phyloP scores from a whole-genome alignment of 495 filamentous ascomycete species.

The Daldinia decipiens region DNA sequence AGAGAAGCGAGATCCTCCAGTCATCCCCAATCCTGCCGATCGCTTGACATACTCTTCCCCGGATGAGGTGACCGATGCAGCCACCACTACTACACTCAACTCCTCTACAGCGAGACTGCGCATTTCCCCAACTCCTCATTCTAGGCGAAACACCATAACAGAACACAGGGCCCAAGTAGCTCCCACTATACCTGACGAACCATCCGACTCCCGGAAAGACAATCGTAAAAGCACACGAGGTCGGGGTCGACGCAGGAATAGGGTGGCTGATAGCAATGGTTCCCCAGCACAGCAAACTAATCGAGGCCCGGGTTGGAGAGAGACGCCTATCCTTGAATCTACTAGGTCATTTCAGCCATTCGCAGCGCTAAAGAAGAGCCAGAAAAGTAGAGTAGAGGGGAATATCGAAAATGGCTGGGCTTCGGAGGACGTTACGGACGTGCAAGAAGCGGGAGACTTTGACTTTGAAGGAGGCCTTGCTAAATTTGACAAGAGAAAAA shows the following conservation, averaged over 20 bases:
- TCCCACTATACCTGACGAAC: slow-evolving; percentile 25
- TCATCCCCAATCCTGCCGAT: slow-evolving; percentile 38
- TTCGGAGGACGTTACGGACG: slow-evolving; percentile 94
- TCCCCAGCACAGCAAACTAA: slow-evolving; percentile 40
- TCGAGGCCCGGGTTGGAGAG: slow-evolving; percentile 78
- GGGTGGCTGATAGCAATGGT: slow-evolving; percentile 18
- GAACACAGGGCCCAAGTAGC: slow-evolving; percentile 19
- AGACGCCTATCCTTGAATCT: slow-evolving; percentile 80
- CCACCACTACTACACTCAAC: slow-evolving; percentile 16
- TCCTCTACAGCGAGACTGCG: slow-evolving; percentile 19
- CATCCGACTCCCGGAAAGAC: slow-evolving; percentile 41
- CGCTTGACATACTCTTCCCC: slow-evolving; percentile 41
- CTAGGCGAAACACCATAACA: not conserved
- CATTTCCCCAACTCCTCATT: slow-evolving; percentile 22
- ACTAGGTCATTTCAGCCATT: slow-evolving; percentile 65
- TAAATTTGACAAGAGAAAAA: slow-evolving; percentile 90
- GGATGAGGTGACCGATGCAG: slow-evolving; percentile 40
- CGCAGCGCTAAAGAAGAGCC: slow-evolving; percentile 64
- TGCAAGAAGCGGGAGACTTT: slow-evolving; percentile 94
- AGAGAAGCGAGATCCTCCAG: slow-evolving; percentile 51
- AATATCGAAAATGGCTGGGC: slow-evolving; percentile 89
- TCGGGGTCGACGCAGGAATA: slow-evolving; percentile 45
- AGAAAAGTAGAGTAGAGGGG: slow-evolving; percentile 58
- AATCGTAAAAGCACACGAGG: slow-evolving; percentile 50
- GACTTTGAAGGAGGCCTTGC: slow-evolving; percentile 88